These are phyloP conservation scores for Claviceps sp. DNA, from an alignment of 2,329 filamentous ascomycete genomes.

Conservation along the genomic window DNA sequence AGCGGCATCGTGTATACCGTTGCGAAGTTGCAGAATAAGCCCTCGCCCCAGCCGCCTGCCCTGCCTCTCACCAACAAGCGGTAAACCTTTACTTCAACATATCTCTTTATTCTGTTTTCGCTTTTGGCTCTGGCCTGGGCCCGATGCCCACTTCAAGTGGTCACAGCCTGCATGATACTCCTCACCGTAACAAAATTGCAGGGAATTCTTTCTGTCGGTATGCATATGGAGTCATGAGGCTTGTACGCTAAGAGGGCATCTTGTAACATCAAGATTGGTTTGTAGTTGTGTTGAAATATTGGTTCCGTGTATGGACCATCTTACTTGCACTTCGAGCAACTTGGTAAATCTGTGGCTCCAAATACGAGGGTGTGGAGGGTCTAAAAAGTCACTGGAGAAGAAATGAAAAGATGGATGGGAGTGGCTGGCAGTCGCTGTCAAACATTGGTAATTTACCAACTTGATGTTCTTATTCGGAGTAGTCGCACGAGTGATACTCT, in stretches of 20 bases:
- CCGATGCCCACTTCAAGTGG: not conserved
- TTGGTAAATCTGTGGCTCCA: not conserved
- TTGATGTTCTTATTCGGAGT: too few relatives aligned
- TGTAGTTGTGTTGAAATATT: not conserved
- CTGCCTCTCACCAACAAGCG: conserved; percentile 5
- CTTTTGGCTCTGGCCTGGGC: not conserved
- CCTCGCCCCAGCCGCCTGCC: conserved; percentile 2
- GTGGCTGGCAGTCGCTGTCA: not conserved
- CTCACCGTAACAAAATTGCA: not conserved
- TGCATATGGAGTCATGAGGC: not conserved
- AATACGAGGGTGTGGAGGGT: not conserved
- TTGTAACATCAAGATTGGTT: not conserved
- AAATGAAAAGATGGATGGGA: too few relatives aligned
- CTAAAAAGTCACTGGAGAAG: too few relatives aligned
- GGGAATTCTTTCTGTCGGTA: not conserved
- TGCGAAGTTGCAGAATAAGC: conserved; percentile 5
- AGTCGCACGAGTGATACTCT: too few relatives aligned
- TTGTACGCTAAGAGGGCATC: not conserved
- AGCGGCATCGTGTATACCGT: conserved; percentile 77
- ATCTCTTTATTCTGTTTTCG: not conserved
- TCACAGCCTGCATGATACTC: not conserved
- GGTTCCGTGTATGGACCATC: too few relatives aligned
- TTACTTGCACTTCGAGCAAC: not conserved
- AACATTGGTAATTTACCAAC: too few relatives aligned
- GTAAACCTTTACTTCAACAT: not conserved